A percentile compares a stretch with the other conserved stretches of the same genome.
These are phyloP conservation scores for Fennellomyces sp. DNA, from an alignment of 371 early-diverging fungal species.

Conservation along the genomic window DNA sequence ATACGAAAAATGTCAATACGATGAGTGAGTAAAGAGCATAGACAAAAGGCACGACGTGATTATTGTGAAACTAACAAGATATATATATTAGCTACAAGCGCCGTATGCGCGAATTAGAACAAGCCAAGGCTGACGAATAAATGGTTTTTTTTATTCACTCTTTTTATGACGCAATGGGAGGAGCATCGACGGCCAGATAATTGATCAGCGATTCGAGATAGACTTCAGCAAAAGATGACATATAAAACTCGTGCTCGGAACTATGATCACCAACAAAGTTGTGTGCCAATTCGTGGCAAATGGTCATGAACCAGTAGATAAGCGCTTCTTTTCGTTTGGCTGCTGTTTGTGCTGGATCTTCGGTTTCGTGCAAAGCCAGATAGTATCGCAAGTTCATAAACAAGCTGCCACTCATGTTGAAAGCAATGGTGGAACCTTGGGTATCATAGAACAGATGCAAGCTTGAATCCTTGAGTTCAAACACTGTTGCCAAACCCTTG, in stretches of 20 bases:
- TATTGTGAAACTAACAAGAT: not conserved
- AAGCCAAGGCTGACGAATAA: conserved; percentile 19
- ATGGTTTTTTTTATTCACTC: conserved; percentile 1
- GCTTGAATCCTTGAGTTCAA: conserved; percentile 55
- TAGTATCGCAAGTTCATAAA: conserved; percentile 89
- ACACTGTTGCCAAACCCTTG: conserved; percentile 62
- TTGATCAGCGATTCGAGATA: conserved; percentile 62
- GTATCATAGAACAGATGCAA: conserved; percentile 82
- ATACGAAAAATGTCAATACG: conserved; percentile 95
- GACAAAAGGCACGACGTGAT: not conserved
- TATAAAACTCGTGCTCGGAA: conserved; percentile 72
- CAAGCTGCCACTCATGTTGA: conserved; percentile 76
- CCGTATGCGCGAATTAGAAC: conserved; percentile 20
- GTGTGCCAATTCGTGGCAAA: conserved; percentile 91
- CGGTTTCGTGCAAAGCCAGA: conserved; percentile 63
- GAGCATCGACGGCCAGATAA: conserved; percentile 5
- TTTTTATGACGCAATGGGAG: not conserved
- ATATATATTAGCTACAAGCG: conserved; percentile 17
- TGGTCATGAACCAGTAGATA: conserved; percentile 87
- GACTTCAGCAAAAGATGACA: conserved; percentile 76
- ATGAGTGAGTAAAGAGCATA: conserved; percentile 68
- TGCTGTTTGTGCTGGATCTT: conserved; percentile 14
- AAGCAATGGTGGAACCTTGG: conserved; percentile 75
- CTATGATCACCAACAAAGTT: conserved; percentile 68
- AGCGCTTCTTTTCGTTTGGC: conserved; percentile 53